Evolutionary conservation across 768 basidiomycete species (phyloP), one percentile per base, ranked within the genome.

Genomic region (Naganishia kalamii): DNA sequence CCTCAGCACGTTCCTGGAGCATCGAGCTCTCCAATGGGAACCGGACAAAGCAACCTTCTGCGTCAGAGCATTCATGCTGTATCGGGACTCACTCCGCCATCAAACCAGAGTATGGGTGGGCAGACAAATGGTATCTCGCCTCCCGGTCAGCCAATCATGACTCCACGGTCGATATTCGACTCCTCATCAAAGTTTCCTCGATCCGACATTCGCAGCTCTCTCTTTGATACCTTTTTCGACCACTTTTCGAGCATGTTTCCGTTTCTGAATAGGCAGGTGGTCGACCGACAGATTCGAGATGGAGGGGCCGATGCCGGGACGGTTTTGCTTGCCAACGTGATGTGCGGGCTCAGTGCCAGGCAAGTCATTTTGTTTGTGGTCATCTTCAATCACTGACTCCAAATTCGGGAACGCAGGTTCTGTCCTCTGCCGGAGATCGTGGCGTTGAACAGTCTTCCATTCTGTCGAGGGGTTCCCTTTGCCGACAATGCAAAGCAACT

Each of bases 401-500:
- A 51, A 51, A 6, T 13, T n/a, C 23, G 7, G 50, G 5, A 13
- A 51, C 27, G 33, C 35, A 63, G 62, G 17, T 63, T 63, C 27
- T 63, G 62, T 35, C 48, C 47, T 19, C 29, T 63, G 11, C 33
- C 46, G 7, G 62, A 63, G 30, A 63, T 63, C 49, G 62, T 63
- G 7, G 62, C 48, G 2, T 23, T 63, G 30, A 51, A 50, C 29
- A 48, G 33, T 32, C 49, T 49, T 21, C 62, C 48, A 0, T 63
- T 63, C 40, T 63, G 62, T 50, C 62, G 62, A 5, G 62, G 62
- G 13, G 48, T 48, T 15, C 47, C 62, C 12, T 63, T 63, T 25
- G 62, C 62, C 1, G 62, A 63, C 49, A 50, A 63, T 27, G 62
- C 62, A 15, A 63, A 63, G 32, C 62, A 63, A 21, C 49, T 63